Conservation (phyloP, 805 yeast species). For the Schwanniomyces polymorphus region DNA sequence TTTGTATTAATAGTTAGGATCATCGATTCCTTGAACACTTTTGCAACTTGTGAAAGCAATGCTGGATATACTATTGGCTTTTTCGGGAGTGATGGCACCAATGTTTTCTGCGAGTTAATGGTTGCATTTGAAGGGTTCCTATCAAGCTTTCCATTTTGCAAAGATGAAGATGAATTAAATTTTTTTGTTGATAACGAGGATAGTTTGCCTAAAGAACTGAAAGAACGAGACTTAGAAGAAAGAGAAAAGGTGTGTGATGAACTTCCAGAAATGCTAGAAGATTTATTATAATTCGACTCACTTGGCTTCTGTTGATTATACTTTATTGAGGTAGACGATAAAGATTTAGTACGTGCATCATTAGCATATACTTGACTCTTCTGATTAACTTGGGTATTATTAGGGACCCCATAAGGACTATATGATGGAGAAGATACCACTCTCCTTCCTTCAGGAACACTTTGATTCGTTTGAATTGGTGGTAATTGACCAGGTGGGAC, state of each 20-base stretch:
- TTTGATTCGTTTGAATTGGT: slow-evolving; percentile 16
- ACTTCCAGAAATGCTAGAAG: slow-evolving; percentile 15
- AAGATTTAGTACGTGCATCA: slow-evolving; percentile 27
- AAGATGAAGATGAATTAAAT: slow-evolving; percentile 32
- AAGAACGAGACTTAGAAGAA: slow-evolving; percentile 40
- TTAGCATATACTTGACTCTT: slow-evolving; percentile 3
- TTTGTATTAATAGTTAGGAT: slow-evolving; percentile 77
- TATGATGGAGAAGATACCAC: slow-evolving; percentile 30
- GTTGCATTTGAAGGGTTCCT: slow-evolving; percentile 29
- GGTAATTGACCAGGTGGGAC: slow-evolving; percentile 16
- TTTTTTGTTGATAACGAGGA: slow-evolving; percentile 43
- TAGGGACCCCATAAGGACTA: slow-evolving; percentile 10
- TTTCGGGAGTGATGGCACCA: slow-evolving; percentile 44
- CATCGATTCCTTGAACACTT: slow-evolving; percentile 67
- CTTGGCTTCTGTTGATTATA: slow-evolving; percentile 5
- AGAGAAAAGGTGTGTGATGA: slow-evolving; percentile 34
- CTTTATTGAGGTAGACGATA: slow-evolving; percentile 20
- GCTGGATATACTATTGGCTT: slow-evolving; percentile 89
- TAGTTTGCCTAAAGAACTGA: slow-evolving; percentile 40
- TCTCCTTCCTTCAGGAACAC: slow-evolving; percentile 16
- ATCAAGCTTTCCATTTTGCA: slow-evolving; percentile 25
- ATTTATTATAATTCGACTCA: slow-evolving; percentile 11
- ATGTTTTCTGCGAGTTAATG: slow-evolving; percentile 39
- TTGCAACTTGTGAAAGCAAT: slow-evolving; percentile 79
- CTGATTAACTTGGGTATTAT: slow-evolving; percentile 6